Conservation (phyloP, 2,329 filamentous ascomycete species). For the Nemania serpens region DNA sequence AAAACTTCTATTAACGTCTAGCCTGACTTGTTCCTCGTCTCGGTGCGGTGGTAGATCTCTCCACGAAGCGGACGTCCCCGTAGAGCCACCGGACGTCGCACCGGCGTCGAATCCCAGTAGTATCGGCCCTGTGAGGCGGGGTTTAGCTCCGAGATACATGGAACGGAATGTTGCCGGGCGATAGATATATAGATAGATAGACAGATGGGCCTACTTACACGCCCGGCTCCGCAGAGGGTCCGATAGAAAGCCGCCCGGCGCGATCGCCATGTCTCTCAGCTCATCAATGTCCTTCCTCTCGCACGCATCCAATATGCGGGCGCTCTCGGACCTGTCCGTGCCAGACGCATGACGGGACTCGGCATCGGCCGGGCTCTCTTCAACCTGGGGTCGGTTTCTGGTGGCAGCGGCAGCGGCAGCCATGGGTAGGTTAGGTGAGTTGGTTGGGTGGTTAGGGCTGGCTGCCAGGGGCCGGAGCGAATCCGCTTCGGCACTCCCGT, state of each 20-base stretch:
- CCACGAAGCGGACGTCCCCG: slow-evolving; percentile 51
- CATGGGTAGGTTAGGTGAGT: slow-evolving; percentile 24
- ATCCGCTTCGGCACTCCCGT: slow-evolving; percentile 11
- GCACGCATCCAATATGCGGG: slow-evolving; percentile 64
- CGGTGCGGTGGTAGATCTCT: slow-evolving; percentile 71
- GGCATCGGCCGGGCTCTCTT: slow-evolving; percentile 23
- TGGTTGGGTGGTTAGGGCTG: too few relatives aligned
- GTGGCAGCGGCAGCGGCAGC: slow-evolving; percentile 11
- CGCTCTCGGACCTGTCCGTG: slow-evolving; percentile 42
- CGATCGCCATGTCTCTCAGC: slow-evolving; percentile 63
- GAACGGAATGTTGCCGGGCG: neutral
- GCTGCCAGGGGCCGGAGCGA: too few relatives aligned
- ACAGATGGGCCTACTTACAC: slow-evolving; percentile 63
- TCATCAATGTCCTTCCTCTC: slow-evolving; percentile 57
- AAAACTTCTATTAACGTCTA: slow-evolving; percentile 96
- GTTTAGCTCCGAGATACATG: slow-evolving; percentile 5
- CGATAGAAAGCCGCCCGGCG: slow-evolving; percentile 68
- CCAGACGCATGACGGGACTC: slow-evolving; percentile 16
- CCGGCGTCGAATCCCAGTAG: slow-evolving; percentile 46
- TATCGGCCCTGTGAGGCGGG: slow-evolving; percentile 49
- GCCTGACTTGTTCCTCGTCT: slow-evolving; percentile 88
- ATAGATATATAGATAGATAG: neutral
- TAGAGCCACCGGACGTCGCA: slow-evolving; percentile 30
- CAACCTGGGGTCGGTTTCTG: slow-evolving; percentile 20
- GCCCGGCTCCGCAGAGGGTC: slow-evolving; percentile 72